Base-by-base conservation (phyloP, 2,329 filamentous ascomycete species). In the Stemphylium vesicarium region DNA sequence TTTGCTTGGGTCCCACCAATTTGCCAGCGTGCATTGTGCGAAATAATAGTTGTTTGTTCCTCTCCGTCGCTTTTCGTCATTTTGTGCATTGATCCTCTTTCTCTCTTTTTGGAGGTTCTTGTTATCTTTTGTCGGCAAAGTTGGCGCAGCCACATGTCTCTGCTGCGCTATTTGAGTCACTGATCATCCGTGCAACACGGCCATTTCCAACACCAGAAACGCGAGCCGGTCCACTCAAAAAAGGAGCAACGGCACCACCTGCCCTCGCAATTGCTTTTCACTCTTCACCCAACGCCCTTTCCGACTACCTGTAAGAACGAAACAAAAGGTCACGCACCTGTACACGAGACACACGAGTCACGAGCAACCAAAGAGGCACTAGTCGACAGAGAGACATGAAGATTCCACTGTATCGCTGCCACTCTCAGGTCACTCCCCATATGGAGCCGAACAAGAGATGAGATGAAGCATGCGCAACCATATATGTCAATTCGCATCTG, bases 21-120 rank as follows among this genome's bases (percentile, higher is more conserved):
- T 45, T 64, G 61, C 59, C 59, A 62, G 59, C 63, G 49, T 50
- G 53, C 22, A 43, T 42, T 52, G 55, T 63, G 54, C 59, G 59
- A 66, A 69, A 70, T 67, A 68, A 68, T 71, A 65, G 57, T 40
- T 56, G 40, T 50, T 45, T 63, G 52, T 20, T 32, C 45, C 36
- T 49, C 44, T 18, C 40, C 48, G 42, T 47, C 42, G 48, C 48
- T 41, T 40, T 22, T 50, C 20, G 44, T 48, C 38, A 36, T 47
- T 48, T 43, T 41, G 18, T 53, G 40, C 47, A 55, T 53, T 43
- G 50, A 41, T 53, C 35, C 41, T 56, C 42, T 52, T 35, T 53
- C 46, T 33, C 33, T 56, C 22, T 37, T 15, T 24, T 20, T 3
- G 16, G 20, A 15, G 11, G 13, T 40, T 22, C 15, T 39, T 12